Percentiles rank a stretch among this genome's conserved stretches.
phyloP scores from a whole-genome alignment of 495 filamentous ascomycete species.

The Trichoderma gamsii region DNA sequence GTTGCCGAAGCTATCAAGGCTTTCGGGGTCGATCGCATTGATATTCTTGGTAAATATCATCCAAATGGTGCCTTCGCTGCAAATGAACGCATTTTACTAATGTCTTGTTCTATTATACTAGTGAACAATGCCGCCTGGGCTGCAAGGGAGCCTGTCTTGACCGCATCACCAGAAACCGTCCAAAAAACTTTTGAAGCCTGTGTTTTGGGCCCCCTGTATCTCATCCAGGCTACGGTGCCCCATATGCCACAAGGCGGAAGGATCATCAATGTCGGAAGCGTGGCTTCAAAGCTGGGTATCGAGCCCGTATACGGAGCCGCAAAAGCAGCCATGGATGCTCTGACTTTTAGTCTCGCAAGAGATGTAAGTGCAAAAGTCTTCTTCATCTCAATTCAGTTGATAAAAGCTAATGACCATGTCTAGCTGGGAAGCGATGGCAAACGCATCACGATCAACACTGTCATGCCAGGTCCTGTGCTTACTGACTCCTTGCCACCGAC shows the following conservation, averaged over 20 bases:
- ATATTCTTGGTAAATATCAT: constrained; percentile 30
- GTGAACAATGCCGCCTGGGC: constrained; percentile 23
- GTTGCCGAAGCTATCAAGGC: constrained; percentile 28
- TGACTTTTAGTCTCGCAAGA: constrained; percentile 25
- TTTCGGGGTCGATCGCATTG: constrained; percentile 29
- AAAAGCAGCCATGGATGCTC: constrained; percentile 30
- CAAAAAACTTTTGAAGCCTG: constrained; percentile 24
- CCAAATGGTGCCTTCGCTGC: neutral
- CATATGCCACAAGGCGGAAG: constrained; percentile 34
- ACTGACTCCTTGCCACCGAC: constrained; percentile 25
- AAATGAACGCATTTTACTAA: neutral
- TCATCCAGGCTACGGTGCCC: constrained; percentile 28
- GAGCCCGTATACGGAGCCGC: constrained; percentile 26
- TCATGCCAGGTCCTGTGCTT: constrained; percentile 29
- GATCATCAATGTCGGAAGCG: constrained; percentile 39
- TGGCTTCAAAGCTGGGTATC: constrained; percentile 29
- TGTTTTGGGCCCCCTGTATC: constrained; percentile 27
- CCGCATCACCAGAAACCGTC: constrained; percentile 20
- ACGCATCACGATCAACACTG: constrained; percentile 37
- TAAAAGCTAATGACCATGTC: neutral
- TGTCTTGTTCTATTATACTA: neutral
- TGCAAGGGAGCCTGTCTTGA: neutral
- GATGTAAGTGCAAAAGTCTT: constrained; percentile 21
- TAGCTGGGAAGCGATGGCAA: constrained; percentile 25
- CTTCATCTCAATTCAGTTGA: neutral